phyloP scores from a whole-genome alignment of 768 basidiomycete species.

The Naganishia vaughanmartiniae region DNA sequence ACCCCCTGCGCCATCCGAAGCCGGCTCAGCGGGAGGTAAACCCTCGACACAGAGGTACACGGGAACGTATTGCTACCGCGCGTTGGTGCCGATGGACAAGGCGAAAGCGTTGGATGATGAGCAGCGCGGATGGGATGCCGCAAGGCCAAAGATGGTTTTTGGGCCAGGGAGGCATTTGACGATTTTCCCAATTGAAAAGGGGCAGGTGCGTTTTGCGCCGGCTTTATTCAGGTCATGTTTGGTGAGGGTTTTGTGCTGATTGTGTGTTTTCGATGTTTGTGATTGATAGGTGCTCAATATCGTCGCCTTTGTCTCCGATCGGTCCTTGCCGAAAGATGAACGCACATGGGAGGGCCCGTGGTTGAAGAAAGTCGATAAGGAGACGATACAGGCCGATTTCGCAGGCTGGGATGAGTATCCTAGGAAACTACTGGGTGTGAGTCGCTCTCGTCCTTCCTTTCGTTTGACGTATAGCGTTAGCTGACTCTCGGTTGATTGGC shows the following conservation, averaged over 20 bases:
- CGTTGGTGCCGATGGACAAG: constrained; percentile 24
- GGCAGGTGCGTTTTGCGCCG: neutral
- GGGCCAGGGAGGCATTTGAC: constrained; percentile 27
- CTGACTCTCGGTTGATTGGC: neutral
- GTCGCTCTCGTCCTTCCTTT: neutral
- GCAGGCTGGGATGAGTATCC: constrained; percentile 27
- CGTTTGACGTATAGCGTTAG: neutral
- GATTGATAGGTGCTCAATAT: constrained; percentile 22
- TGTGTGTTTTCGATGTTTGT: neutral
- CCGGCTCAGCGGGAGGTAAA: neutral
- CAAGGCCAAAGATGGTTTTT: constrained; percentile 27
- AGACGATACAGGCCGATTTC: constrained; percentile 26
- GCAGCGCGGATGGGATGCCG: neutral
- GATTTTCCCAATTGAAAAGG: constrained; percentile 31
- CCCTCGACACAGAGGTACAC: constrained; percentile 12
- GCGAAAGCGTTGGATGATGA: constrained; percentile 12
- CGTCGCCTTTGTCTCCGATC: constrained; percentile 29
- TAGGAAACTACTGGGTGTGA: constrained; percentile 3
- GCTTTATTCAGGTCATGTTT: neutral
- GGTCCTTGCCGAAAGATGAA: constrained; percentile 27
- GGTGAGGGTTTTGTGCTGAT: no score
- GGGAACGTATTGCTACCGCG: constrained; percentile 30
- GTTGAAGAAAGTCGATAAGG: constrained; percentile 19
- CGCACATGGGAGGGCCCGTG: constrained; percentile 27
- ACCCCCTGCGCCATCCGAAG: constrained; percentile 8